phyloP scores from a whole-genome alignment of 768 basidiomycete species.

The Clavaria fumosa region DNA sequence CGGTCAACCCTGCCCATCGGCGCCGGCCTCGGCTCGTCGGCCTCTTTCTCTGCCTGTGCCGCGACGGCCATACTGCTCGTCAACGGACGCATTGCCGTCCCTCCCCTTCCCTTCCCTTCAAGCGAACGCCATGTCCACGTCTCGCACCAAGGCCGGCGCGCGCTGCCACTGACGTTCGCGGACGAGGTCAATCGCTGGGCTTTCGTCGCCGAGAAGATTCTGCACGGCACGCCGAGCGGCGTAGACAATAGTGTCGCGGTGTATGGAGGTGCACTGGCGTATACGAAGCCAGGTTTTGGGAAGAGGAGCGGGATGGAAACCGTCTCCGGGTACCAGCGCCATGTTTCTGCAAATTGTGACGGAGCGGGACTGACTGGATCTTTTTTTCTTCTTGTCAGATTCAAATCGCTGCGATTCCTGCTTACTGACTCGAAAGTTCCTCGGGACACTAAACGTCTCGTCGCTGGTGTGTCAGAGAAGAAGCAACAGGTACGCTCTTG shows the following conservation, averaged over 20 bases:
- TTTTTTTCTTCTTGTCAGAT: conserved; percentile 31
- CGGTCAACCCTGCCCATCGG: conserved; percentile 87
- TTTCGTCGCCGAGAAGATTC: conserved; percentile 86
- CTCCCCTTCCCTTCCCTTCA: conserved; percentile 30
- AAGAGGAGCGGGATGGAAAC: conserved; percentile 71
- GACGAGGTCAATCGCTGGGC: conserved; percentile 87
- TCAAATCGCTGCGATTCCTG: conserved; percentile 80
- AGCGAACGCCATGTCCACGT: conserved; percentile 34
- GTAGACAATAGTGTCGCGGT: conserved; percentile 93
- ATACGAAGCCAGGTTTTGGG: conserved; percentile 67
- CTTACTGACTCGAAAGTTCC: conserved; percentile 89
- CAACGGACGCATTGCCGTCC: conserved; percentile 48
- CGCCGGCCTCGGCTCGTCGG: conserved; percentile 93
- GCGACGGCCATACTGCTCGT: conserved; percentile 69
- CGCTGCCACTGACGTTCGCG: conserved; percentile 46
- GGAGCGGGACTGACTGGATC: neutral
- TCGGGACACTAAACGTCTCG: conserved; percentile 86
- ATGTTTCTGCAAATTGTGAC: neutral
- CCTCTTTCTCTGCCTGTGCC: conserved; percentile 83
- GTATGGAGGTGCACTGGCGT: conserved; percentile 84
- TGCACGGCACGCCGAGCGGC: conserved; percentile 95
- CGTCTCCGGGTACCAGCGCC: conserved; percentile 57
- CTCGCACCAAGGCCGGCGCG: conserved; percentile 49
- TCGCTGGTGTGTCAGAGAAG: conserved; percentile 72
- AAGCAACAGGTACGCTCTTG: conserved; percentile 32